Base-by-base conservation (phyloP, 805 yeast species). In the Kuraishia borneana region DNA sequence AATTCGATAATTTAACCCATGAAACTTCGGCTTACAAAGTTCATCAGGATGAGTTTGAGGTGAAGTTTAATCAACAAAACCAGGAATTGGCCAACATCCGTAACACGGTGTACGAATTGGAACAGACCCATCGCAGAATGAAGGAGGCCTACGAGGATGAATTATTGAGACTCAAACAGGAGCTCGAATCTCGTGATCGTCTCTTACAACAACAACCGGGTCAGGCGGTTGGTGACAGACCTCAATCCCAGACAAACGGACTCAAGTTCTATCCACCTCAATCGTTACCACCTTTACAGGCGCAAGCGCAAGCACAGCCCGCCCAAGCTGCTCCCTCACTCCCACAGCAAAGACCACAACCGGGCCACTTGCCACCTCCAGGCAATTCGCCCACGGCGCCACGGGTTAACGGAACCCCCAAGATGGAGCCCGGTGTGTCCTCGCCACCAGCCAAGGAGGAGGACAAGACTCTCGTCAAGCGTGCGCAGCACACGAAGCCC, bases 101-200 rank as follows among this genome's bases (percentile, higher is more conserved):
- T 50, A 94, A 87, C 51, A 84, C 95, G 8, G 95, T 89, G 20
- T 87, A 79, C 52, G 97, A 92, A 54, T 70, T 89, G 48, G 96
- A 89, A 57, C 73, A 80, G 70, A 89, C 95, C 26, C 97, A 89
- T 63, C 71, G 95, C 46, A 83, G 84, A 53, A 83, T 92, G 71
- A 88, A 89, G 61, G 96, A 89, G 51, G 87, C 88, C 31, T 92
- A 89, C 59, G 96, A 89, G 57, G 95, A 83, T 48, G 97, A 89
- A 60, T 82, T 92, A 37, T 64, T 74, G 52, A 69, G 92, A 45
- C 69, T 89, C 57, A 87, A 89, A 57, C 75, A 77, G 42, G 95
- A 87, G 54, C 67, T 89, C 44, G 95, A 85, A 47, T 73, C 69
- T 50, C 68, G 88, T 47, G 94, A 83, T 52, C 70, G 89, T 54